Conservation (phyloP, 2,329 filamentous ascomycete genomes). For the Dendryphion nanum region DNA sequence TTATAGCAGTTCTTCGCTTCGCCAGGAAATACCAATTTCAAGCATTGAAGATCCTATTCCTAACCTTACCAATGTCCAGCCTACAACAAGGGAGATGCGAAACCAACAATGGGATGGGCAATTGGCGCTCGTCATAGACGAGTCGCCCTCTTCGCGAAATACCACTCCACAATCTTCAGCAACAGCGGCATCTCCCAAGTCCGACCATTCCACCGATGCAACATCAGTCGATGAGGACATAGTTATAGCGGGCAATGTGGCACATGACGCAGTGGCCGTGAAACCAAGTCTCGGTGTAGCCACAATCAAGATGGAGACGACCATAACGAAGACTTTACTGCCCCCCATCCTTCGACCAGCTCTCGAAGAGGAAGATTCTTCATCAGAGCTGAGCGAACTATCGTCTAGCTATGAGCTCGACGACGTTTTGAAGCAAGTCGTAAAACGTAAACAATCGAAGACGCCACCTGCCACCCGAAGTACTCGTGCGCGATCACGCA, state of each 20-base stretch:
- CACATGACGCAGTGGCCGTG: slow-evolving; percentile 4
- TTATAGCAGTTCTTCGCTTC: slow-evolving; percentile 30
- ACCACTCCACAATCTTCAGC: slow-evolving; percentile 29
- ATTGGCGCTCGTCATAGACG: slow-evolving; percentile 27
- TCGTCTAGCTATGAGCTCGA: slow-evolving; percentile 40
- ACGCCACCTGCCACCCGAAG: slow-evolving; percentile 23
- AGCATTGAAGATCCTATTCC: slow-evolving; percentile 30
- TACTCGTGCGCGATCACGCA: slow-evolving; percentile 37
- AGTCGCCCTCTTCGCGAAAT: slow-evolving; percentile 25
- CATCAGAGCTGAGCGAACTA: slow-evolving; percentile 42
- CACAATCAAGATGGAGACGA: slow-evolving; percentile 27
- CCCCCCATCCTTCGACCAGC: not conserved
- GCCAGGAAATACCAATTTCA: slow-evolving; percentile 28
- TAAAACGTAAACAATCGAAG: slow-evolving; percentile 32
- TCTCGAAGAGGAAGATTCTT: slow-evolving; percentile 25
- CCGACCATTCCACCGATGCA: slow-evolving; percentile 36
- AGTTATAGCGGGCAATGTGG: not conserved
- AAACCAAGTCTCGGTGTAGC: slow-evolving; percentile 28
- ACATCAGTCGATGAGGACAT: slow-evolving; percentile 38
- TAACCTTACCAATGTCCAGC: slow-evolving; percentile 15
- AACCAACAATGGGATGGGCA: slow-evolving; percentile 32
- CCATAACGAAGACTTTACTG: slow-evolving; percentile 23
- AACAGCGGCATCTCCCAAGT: slow-evolving; percentile 30
- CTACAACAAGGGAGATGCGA: slow-evolving; percentile 23
- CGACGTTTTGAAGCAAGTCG: slow-evolving; percentile 33